phyloP scores from a whole-genome alignment of 1,139 yeast genomes.

The Blastobotrys illinoisensis region DNA sequence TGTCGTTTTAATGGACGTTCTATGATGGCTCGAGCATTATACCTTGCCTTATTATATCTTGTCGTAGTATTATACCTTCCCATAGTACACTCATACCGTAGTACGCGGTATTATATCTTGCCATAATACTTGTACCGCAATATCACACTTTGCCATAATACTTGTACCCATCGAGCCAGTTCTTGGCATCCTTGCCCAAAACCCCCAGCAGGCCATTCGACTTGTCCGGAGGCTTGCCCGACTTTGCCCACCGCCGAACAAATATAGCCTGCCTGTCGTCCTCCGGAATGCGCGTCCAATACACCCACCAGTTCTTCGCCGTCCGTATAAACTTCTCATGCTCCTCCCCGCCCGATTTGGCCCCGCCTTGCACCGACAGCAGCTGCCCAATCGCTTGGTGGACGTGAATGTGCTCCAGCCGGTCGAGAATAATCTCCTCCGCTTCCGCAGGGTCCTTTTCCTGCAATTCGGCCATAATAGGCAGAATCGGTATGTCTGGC shows the following conservation, averaged over 20 bases:
- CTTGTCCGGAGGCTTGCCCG: slow-evolving; percentile 16
- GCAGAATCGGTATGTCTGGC: slow-evolving; percentile 23
- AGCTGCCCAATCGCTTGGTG: slow-evolving; percentile 24
- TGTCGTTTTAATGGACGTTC: too few relatives aligned
- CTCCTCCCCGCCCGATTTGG: slow-evolving; percentile 18
- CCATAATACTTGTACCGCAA: slow-evolving; percentile 24
- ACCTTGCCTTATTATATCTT: too few relatives aligned
- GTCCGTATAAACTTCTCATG: slow-evolving; percentile 28
- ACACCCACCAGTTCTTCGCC: slow-evolving; percentile 30
- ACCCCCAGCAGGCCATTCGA: slow-evolving; percentile 24
- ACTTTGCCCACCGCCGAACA: slow-evolving; percentile 26
- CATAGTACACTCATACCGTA: too few relatives aligned
- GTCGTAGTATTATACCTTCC: too few relatives aligned
- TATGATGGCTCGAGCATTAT: too few relatives aligned
- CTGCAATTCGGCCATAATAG: slow-evolving; percentile 15
- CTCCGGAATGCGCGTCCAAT: slow-evolving; percentile 26
- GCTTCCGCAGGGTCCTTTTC: slow-evolving; percentile 13
- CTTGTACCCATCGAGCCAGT: slow-evolving; percentile 28
- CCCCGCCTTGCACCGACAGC: not conserved
- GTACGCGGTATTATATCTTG: slow-evolving; percentile 21
- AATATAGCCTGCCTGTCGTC: slow-evolving; percentile 23
- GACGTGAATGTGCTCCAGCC: slow-evolving; percentile 25
- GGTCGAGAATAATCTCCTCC: slow-evolving; percentile 14
- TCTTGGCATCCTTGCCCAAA: slow-evolving; percentile 28
- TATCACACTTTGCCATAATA: slow-evolving; percentile 24